Conservation (phyloP, 805 yeast genomes). For the Starmerella sirachaensis region DNA sequence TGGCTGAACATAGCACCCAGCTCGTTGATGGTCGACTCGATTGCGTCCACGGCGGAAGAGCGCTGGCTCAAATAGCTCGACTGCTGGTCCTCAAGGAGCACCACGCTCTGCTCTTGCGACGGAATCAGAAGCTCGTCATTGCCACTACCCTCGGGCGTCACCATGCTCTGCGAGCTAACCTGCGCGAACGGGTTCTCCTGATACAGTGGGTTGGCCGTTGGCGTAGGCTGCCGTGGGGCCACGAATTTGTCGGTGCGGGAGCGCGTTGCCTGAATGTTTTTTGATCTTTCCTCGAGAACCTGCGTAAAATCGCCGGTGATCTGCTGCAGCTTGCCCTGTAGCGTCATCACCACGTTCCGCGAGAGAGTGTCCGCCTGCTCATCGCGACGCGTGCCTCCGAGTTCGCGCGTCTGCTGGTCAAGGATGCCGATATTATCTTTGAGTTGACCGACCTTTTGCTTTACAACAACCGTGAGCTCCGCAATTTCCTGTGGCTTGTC, state of each 20-base stretch:
- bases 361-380: constrained; percentile 58
- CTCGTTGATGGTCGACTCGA: constrained; percentile 93
- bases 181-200: constrained; percentile 22
- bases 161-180: constrained; percentile 23
- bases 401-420: constrained; percentile 39
- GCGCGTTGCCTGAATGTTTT: constrained; percentile 66
- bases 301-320: constrained; percentile 83
- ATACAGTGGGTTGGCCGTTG: constrained; percentile 29
- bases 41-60: constrained; percentile 84
- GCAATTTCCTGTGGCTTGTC: constrained; percentile 91
- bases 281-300: constrained; percentile 80
- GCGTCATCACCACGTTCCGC: constrained; percentile 71
- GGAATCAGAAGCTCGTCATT: constrained; percentile 54
- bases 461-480: constrained; percentile 71
- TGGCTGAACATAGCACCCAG: constrained; percentile 92
- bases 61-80: constrained; percentile 67
- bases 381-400: constrained; percentile 26
- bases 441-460: constrained; percentile 73
- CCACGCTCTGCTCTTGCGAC: constrained; percentile 69
- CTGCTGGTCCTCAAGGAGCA: constrained; percentile 76
- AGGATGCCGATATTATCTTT: constrained; percentile 56
- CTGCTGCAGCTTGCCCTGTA: constrained; percentile 83
- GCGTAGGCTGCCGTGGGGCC: constrained; percentile 32
- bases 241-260: constrained; percentile 76
- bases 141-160: constrained; percentile 31